Evolutionary conservation across 306 rosid species (phyloP), one percentile per base, ranked within the genome.

Genomic region (Vigna trinervia): DNA sequence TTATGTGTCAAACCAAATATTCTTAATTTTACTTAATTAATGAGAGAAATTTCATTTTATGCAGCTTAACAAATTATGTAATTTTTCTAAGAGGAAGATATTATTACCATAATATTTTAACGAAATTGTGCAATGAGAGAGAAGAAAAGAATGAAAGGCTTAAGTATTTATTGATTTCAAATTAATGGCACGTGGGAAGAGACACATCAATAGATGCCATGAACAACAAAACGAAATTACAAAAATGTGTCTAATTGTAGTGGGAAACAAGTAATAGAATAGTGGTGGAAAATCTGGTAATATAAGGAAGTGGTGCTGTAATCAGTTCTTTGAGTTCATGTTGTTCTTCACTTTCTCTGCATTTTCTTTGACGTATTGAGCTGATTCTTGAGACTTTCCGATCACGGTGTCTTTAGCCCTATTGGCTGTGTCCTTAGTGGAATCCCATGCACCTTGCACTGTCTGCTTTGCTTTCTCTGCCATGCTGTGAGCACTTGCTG

Each of bases 381-480:
- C 86, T 0, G 97, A 84, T 5, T 87, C 87, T 6, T 86, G 77
- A 45, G 84, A 53, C 84, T 88, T 88, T 30, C 83, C 87, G 14
- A 64, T 1, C 26, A 90, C 82, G 0, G 68, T 64, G 34, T 86
- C 91, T 11, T 87, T 78, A 17, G 97, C 89, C 50, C 34, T 86
- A 8, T 87, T 87, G 12, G 97, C 92, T 0, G 90, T 85, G 71
- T 80, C 84, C 84, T 87, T 88, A 8, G 97, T 84, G 5, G 90
- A 77, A 22, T 72, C 95, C 98, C 95, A 95, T 19, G 91, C 90
- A 0, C 82, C 89, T 66, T 88, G 90, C 80, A 83, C 78, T 6
- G 92, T 84, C 41, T 90, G 85, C 87, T 90, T 94, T 59, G 93
- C 94, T 56, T 83, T 92, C 73, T 83, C 90, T 1, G 83, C 32